Evolutionary conservation across 352 stramenopile species (phyloP), one percentile per base, ranked within the genome.

Genomic region (Aphanomyces euteiches): DNA sequence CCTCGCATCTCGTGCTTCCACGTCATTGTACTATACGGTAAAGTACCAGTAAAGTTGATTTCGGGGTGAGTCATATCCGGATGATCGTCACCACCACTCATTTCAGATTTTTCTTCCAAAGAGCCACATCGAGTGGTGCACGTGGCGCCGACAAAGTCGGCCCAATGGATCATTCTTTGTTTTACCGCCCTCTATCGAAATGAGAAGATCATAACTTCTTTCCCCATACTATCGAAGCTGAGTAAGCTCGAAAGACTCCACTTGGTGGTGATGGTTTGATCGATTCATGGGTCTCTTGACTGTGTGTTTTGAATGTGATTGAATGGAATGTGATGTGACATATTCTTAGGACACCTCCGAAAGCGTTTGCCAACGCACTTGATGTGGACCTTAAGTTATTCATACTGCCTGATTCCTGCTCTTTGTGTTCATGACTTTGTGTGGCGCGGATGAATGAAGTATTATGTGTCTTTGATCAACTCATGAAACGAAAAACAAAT

Each of bases 141-240:
- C 15, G 28, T 61, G 54, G 54, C 28, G 54, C 54, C 59, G 8
- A 56, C 8, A 17, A n/a, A 3, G 43, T 7, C 59, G 4, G 21
- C n/a, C 2, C 7, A 7, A 40, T 8, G 2, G 5, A 3, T 56
- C 59, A 67, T 67, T 67, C 59, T 39, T 56, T 41, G 41, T 57
- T 67, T 67, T 67, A 45, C 59, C 4, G 41, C 8, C 17, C 13
- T 34, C 37, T 12, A 67, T 85, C 80, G 82, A 90, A 79, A 90
- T 90, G 82, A 88, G 85, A 87, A 75, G 77, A 89, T 67, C n/a
- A 74, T 82, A 87, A 78, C 82, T 89, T 89, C 80, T 90, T 90
- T 87, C 80, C 82, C 82, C 82, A 88, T 84, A 88, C 74, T 81
- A 88, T 78, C 82, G 82, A 87, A 76, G 74, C 80, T 89, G 82